Percentiles rank a stretch among this genome's conserved stretches.
phyloP scores from a whole-genome alignment of 2,329 filamentous ascomycete genomes.

The Trichoderma koningii region DNA sequence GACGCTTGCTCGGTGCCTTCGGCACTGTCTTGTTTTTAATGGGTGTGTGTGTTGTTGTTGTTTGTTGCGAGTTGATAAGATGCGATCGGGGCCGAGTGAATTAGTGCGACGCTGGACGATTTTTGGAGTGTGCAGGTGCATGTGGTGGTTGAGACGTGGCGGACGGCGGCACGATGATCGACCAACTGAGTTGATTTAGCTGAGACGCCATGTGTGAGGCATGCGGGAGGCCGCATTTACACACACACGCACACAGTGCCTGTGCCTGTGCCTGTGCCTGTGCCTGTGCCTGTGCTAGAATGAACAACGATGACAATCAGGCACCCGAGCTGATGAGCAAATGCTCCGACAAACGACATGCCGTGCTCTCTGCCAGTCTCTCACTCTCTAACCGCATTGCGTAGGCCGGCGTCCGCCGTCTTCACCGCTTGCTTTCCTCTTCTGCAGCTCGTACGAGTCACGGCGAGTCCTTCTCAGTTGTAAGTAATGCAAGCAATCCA shows the following conservation, averaged over 20 bases:
- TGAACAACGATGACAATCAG: not conserved
- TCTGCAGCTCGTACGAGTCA: not conserved
- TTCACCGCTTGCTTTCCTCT: not conserved
- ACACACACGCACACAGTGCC: not conserved
- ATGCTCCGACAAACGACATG: too few species aligned
- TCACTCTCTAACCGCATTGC: not conserved
- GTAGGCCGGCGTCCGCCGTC: not conserved
- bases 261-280: not conserved
- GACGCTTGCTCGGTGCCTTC: not conserved
- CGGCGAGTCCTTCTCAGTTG: not conserved
- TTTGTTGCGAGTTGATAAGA: too few species aligned
- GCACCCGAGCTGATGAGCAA: not conserved
- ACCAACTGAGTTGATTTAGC: not conserved
- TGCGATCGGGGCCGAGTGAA: too few species aligned
- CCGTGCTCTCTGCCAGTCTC: not conserved
- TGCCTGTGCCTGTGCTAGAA: not conserved
- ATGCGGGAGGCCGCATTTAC: conserved; percentile 1
- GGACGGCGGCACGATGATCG: not conserved
- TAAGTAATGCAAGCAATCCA: not conserved
- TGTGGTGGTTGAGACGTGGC: conserved; percentile 1
- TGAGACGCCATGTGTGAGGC: conserved; percentile 1
- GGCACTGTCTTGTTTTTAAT: not conserved
- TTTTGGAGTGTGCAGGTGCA: not conserved
- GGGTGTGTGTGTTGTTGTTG: too few species aligned
- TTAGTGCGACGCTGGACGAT: conserved; percentile 11